Percentiles rank a stretch among this genome's conserved stretches.
phyloP scores from a whole-genome alignment of 75 land plant genomes.

The Selaginella moellendorffii region DNA sequence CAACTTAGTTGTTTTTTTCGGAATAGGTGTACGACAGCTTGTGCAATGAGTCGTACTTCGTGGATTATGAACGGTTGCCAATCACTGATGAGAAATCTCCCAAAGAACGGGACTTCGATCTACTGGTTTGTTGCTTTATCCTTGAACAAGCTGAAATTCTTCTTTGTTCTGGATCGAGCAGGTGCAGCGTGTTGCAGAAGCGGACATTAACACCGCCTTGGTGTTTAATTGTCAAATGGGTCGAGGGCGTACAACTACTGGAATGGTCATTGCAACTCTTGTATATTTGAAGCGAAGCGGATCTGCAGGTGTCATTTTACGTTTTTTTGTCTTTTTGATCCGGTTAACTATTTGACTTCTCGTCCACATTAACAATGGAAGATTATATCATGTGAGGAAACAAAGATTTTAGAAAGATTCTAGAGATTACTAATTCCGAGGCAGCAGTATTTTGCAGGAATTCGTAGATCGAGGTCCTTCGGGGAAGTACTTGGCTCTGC shows the following conservation, averaged over 20 bases:
- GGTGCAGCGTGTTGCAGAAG: constrained; percentile 74
- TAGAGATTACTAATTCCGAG: background rate
- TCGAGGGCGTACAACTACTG: constrained; percentile 89
- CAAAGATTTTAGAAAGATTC: background rate
- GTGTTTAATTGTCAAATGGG: constrained; percentile 99
- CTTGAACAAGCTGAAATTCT: background rate
- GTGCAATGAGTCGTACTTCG: constrained; percentile 56
- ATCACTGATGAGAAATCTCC: constrained; percentile 97
- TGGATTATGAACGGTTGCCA: constrained; percentile 90
- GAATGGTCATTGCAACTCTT: constrained; percentile 97
- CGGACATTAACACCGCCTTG: constrained; percentile 50
- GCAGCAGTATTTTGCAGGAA: constrained; percentile 36
- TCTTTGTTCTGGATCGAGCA: constrained; percentile 12
- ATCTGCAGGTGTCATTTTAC: constrained; percentile 39
- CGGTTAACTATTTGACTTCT: background rate
- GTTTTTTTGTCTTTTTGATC: background rate
- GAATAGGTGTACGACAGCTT: constrained; percentile 79
- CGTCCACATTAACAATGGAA: background rate
- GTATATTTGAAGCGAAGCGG: constrained; percentile 70
- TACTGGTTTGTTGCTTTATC: constrained; percentile 35
- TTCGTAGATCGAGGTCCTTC: constrained; percentile 58
- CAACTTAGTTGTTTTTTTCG: background rate
- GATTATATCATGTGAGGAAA: background rate
- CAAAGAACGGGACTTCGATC: constrained; percentile 83
- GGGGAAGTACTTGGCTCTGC: constrained; percentile 48